phyloP scores from a whole-genome alignment of 257 asterid species.

The Agastache rugosa region DNA sequence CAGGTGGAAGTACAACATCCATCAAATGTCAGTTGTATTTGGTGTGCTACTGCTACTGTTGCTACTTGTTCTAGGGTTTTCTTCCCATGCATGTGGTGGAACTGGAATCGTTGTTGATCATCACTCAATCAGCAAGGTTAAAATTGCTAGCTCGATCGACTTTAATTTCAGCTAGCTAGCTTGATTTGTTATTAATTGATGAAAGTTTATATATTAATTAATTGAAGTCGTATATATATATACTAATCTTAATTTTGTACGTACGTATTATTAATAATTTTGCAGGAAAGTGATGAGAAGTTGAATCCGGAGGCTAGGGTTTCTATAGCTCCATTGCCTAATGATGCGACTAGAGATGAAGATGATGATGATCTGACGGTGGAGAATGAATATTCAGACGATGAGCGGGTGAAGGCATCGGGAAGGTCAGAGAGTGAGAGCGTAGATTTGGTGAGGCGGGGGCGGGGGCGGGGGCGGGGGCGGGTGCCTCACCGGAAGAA shows the following conservation, averaged over 20 bases:
- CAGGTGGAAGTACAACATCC: neutral
- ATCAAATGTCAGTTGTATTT: constrained; percentile 50
- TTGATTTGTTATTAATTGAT: neutral
- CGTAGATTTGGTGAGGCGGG: constrained; percentile 55
- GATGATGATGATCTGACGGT: neutral
- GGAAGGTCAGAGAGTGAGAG: constrained; percentile 6
- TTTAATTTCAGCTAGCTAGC: neutral
- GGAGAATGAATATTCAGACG: constrained; percentile 16
- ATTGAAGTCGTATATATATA: neutral
- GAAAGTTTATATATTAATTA: neutral
- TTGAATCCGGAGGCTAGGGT: constrained; percentile 44
- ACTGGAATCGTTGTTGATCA: constrained; percentile 31
- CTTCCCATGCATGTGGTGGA: constrained; percentile 49
- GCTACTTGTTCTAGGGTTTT: constrained; percentile 38
- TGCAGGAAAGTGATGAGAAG: constrained; percentile 44
- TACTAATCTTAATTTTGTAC: neutral
- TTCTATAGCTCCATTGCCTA: constrained; percentile 29
- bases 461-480: too few relatives aligned
- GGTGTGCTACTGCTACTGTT: constrained; percentile 41
- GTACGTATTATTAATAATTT: neutral
- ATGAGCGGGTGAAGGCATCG: neutral
- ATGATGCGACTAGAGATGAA: constrained; percentile 15
- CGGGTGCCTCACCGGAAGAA: constrained; percentile 53
- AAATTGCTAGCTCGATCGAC: constrained; percentile 1
- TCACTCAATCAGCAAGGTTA: constrained; percentile 46